Evolutionary conservation across 371 early-diverging fungal genomes (phyloP).

Genomic region (Umbelopsis sp.): DNA sequence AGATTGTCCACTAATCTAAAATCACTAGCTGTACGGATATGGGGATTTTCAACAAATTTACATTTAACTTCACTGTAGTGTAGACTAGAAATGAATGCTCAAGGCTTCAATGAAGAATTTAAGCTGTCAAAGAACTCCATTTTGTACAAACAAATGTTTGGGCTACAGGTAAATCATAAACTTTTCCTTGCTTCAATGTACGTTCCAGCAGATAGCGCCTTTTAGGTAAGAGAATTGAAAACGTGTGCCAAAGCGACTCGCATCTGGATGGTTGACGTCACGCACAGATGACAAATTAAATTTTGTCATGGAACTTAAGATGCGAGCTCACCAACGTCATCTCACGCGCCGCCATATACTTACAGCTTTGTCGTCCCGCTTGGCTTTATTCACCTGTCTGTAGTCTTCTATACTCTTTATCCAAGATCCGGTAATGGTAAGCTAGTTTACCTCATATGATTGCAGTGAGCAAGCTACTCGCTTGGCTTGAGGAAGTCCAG

Average conservation of each 20-base stretch:
- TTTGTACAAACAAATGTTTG: no score
- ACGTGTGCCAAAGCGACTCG: background rate
- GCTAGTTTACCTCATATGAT: background rate
- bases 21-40: no score
- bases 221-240: background rate
- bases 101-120: no score
- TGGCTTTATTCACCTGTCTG: slow-evolving; percentile 10
- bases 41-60: no score
- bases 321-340: slow-evolving; percentile 11
- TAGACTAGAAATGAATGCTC: no score
- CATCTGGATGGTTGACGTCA: background rate
- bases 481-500: background rate
- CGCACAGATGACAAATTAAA: background rate
- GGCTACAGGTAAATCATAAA: no score
- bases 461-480: background rate
- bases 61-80: no score
- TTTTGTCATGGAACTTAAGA: background rate
- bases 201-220: background rate
- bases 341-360: slow-evolving; percentile 17
- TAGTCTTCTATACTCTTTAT: slow-evolving; percentile 16
- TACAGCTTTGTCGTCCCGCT: background rate
- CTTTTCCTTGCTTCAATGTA: background rate
- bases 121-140: no score
- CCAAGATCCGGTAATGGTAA: slow-evolving; percentile 17
- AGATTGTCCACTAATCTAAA: no score